A percentile compares a stretch with the other conserved stretches of the same genome.
These are phyloP conservation scores for Kluyveromyces lactis DNA, from an alignment of 805 yeast genomes.

Conservation along the genomic window DNA sequence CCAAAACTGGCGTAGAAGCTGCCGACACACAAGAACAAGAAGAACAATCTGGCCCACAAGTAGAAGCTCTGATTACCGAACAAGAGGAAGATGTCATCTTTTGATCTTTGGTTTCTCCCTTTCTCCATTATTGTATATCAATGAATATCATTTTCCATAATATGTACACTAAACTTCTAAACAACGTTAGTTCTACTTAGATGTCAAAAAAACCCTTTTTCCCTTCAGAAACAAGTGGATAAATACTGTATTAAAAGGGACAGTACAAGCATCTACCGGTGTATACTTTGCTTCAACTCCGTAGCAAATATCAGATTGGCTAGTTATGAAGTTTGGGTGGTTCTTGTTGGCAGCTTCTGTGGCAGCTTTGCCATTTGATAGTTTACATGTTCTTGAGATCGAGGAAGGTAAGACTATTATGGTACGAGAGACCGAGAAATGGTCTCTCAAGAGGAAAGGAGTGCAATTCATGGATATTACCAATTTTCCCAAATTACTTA, in stretches of 20 bases:
- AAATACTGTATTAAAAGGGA: too few species aligned
- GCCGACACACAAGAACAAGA: constrained; percentile 9
- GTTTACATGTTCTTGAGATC: constrained; percentile 18
- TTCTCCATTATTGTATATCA: too few species aligned
- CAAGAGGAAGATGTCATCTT: constrained; percentile 41
- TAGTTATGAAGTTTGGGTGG: background rate
- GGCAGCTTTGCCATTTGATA: constrained; percentile 8
- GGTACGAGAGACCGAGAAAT: constrained; percentile 36
- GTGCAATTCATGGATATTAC: constrained; percentile 61
- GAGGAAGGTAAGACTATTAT: constrained; percentile 17
- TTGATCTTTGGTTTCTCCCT: constrained; percentile 10
- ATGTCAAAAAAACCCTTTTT: too few species aligned
- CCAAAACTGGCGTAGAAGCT: constrained; percentile 10
- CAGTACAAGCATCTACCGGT: too few species aligned
- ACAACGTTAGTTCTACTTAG: too few species aligned
- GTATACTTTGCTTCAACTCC: too few species aligned
- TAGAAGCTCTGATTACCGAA: constrained; percentile 28
- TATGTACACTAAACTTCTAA: too few species aligned
- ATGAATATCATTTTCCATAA: too few species aligned
- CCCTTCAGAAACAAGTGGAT: too few species aligned
- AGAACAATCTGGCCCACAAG: constrained; percentile 9
- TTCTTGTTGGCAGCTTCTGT: background rate
- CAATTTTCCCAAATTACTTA: constrained; percentile 21
- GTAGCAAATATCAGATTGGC: too few species aligned
- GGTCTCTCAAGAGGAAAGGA: constrained; percentile 39